Evolutionary conservation across 2,329 filamentous ascomycete genomes (phyloP).

Genomic region (Reticulascus tulasneorum): DNA sequence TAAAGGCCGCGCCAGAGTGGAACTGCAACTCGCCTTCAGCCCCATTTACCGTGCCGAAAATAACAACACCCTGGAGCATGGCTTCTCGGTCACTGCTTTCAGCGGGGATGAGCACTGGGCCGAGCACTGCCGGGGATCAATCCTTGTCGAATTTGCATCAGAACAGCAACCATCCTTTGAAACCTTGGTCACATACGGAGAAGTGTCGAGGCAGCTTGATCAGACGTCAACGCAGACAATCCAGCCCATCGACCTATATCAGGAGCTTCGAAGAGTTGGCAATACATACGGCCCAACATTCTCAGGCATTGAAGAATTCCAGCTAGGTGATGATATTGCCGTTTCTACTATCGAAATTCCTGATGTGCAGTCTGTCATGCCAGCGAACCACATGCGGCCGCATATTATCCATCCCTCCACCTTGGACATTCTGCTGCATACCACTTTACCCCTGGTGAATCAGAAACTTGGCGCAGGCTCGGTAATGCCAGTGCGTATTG

Average conservation of each 20-base stretch:
- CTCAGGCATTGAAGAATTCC: not conserved
- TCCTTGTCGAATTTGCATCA: no score
- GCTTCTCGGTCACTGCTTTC: slow-evolving; percentile 26
- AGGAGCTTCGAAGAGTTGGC: no score
- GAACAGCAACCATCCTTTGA: no score
- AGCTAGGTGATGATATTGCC: not conserved
- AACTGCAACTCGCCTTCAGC: slow-evolving; percentile 11
- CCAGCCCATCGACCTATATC: no score
- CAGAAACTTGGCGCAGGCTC: no score
- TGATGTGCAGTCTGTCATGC: not conserved
- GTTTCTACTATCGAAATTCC: not conserved
- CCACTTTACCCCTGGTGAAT: no score
- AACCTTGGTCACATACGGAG: no score
- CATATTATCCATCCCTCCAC: slow-evolving; percentile 1
- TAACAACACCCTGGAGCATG: no score
- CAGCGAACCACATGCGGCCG: not conserved
- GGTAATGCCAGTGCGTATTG: no score
- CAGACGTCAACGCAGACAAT: no score
- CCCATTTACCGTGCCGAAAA: no score
- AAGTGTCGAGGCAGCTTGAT: no score
- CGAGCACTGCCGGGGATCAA: slow-evolving; percentile 16
- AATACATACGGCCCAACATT: slow-evolving; percentile 1
- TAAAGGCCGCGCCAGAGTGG: slow-evolving; percentile 4
- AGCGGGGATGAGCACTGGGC: slow-evolving; percentile 13
- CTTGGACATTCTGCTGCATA: not conserved